A percentile compares a stretch with the other conserved stretches of the same genome.
Conservation (phyloP, 768 basidiomycete genomes). For the Suillus bovinus region DNA sequence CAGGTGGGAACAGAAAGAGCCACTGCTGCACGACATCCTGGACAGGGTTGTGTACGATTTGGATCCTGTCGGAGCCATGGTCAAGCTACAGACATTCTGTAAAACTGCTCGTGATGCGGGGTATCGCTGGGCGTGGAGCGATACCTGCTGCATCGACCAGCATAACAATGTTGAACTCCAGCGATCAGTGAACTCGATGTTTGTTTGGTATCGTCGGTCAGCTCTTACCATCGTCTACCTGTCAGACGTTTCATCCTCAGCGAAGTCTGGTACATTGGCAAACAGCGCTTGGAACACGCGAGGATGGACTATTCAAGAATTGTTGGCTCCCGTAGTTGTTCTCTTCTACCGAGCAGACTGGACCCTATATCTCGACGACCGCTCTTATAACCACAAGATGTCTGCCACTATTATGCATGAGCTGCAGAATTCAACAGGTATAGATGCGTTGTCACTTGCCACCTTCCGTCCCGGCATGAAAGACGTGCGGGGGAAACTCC, state of each 20-base stretch:
- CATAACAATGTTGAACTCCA: background rate
- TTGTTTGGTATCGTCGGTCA: background rate
- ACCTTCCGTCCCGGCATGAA: background rate
- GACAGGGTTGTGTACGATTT: background rate
- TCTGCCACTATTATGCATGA: background rate
- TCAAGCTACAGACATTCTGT: background rate
- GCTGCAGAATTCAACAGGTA: background rate
- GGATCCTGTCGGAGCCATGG: background rate
- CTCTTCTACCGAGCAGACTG: conserved; percentile 10
- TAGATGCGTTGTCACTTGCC: background rate
- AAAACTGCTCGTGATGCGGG: background rate
- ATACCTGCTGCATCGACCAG: conserved; percentile 1
- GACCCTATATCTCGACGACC: background rate
- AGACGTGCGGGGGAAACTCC: background rate
- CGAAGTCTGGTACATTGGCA: background rate
- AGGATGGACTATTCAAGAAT: conserved; percentile 11
- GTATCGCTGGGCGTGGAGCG: background rate
- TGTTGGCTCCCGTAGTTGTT: conserved; percentile 6
- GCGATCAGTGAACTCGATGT: background rate
- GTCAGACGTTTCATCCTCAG: background rate
- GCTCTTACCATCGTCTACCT: background rate
- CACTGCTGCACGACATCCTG: background rate
- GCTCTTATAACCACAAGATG: background rate
- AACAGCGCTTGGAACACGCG: conserved; percentile 9
- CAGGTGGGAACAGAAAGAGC: background rate